Percentiles rank a stretch among this genome's conserved stretches.
Evolutionary conservation across 2,329 filamentous ascomycete genomes (phyloP).

Genomic region (Apiospora phragmitis): DNA sequence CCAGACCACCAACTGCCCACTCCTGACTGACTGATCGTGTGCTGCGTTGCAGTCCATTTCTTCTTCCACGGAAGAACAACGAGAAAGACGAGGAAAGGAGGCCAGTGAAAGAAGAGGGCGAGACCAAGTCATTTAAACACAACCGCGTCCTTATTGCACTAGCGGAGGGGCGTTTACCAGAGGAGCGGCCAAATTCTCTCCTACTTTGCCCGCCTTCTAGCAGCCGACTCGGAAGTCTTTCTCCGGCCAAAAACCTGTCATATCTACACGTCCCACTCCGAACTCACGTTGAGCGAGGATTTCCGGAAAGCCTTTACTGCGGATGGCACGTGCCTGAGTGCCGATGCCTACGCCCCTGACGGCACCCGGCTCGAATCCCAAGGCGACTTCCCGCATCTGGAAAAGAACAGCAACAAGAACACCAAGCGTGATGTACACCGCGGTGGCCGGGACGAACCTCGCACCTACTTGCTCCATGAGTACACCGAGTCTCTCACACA

Average conservation of each 20-base stretch:
- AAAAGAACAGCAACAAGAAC: conserved; percentile 54
- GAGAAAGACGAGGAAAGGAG: conserved; percentile 54
- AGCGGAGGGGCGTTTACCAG: conserved; percentile 56
- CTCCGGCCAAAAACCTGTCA: conserved; percentile 59
- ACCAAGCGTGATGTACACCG: conserved; percentile 46
- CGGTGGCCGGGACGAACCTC: conserved; percentile 42
- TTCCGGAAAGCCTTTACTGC: conserved; percentile 11
- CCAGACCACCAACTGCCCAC: not conserved
- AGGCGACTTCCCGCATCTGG: conserved; percentile 53
- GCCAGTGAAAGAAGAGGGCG: conserved; percentile 34
- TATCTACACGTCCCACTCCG: conserved; percentile 57
- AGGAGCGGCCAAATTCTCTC: conserved; percentile 63
- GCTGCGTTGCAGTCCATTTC: conserved; percentile 50
- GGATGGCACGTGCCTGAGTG: conserved; percentile 19
- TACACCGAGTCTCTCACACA: conserved; percentile 57
- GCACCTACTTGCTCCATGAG: conserved; percentile 55
- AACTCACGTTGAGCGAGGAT: conserved; percentile 48
- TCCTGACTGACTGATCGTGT: conserved; percentile 15
- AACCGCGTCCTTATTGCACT: conserved; percentile 64
- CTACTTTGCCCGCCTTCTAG: conserved; percentile 59
- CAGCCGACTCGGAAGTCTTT: conserved; percentile 53
- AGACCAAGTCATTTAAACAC: conserved; percentile 61
- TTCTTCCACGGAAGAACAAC: conserved; percentile 55
- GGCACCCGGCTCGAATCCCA: conserved; percentile 28
- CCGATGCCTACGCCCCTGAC: conserved; percentile 27